phyloP scores from a whole-genome alignment of 768 basidiomycete species.

The Hypholoma sublateritium region DNA sequence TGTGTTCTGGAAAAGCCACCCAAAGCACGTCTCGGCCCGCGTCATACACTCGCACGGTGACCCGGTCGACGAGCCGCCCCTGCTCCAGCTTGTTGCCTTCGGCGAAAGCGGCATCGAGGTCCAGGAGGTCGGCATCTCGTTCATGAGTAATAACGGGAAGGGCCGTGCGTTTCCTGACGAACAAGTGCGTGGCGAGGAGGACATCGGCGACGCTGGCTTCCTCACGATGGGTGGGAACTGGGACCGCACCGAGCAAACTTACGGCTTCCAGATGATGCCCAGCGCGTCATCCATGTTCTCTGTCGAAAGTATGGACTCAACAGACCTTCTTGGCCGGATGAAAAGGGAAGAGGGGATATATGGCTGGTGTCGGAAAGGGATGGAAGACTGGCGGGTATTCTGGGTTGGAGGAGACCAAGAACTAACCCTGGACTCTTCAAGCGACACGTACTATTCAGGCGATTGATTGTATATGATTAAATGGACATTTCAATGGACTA shows the following conservation, averaged over 20 bases:
- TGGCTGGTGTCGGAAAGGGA: constrained; percentile 74
- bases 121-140: constrained; percentile 61
- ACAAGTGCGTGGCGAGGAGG: constrained; percentile 53
- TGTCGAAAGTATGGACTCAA: constrained; percentile 50
- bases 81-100: constrained; percentile 70
- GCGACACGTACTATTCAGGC: constrained; percentile 5
- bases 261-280: constrained; percentile 36
- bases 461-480: constrained; percentile 3
- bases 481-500: neutral
- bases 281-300: constrained; percentile 45
- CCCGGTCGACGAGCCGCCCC: constrained; percentile 31
- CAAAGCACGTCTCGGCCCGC: constrained; percentile 54
- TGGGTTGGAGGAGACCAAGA: constrained; percentile 66
- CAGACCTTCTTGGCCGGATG: constrained; percentile 45
- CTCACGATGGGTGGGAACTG: constrained; percentile 53
- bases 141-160: constrained; percentile 51
- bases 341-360: constrained; percentile 67
- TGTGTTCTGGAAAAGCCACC: constrained; percentile 58
- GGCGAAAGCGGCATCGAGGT: constrained; percentile 73
- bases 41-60: constrained; percentile 31
- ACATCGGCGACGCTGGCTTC: constrained; percentile 64
- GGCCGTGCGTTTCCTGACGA: constrained; percentile 48
- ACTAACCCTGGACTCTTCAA: neutral
- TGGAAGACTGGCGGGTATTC: constrained; percentile 77
- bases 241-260: constrained; percentile 42